Evolutionary conservation across 495 filamentous ascomycete species (phyloP).

Genomic region (Penicillium daleae): DNA sequence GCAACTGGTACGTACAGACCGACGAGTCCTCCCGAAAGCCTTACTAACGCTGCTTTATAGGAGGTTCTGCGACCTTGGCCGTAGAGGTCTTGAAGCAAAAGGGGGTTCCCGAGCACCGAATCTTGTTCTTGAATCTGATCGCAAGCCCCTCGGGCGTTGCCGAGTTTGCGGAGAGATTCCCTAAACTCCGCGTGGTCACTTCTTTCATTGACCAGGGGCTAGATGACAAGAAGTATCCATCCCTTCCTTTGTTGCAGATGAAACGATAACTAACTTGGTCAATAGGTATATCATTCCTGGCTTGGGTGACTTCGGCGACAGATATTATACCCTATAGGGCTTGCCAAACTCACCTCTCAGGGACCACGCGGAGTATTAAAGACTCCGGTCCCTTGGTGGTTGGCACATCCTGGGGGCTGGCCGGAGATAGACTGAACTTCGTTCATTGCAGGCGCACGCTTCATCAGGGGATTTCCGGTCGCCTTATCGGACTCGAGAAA

Average conservation of each 20-base stretch:
- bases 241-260: background rate
- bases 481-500: background rate
- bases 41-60: conserved; percentile 46
- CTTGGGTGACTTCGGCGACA: conserved; percentile 93
- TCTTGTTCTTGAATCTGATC: conserved; percentile 94
- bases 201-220: conserved; percentile 94
- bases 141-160: conserved; percentile 90
- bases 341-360: background rate
- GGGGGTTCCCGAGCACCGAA: conserved; percentile 92
- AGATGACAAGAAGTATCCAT: conserved; percentile 90
- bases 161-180: conserved; percentile 88
- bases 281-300: conserved; percentile 93
- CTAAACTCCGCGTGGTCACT: conserved; percentile 92
- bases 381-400: background rate
- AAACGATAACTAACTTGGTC: conserved; percentile 20
- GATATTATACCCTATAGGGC: conserved; percentile 86
- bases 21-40: background rate
- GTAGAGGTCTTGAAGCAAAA: conserved; percentile 86
- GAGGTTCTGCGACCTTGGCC: conserved; percentile 94
- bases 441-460: background rate
- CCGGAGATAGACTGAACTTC: background rate
- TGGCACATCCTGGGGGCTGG: background rate
- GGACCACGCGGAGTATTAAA: background rate
- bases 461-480: background rate
- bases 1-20: conserved; percentile 74